Evolutionary conservation across 352 stramenopile species (phyloP), one percentile per base, ranked within the genome.

Genomic region (Globisporangium polare): DNA sequence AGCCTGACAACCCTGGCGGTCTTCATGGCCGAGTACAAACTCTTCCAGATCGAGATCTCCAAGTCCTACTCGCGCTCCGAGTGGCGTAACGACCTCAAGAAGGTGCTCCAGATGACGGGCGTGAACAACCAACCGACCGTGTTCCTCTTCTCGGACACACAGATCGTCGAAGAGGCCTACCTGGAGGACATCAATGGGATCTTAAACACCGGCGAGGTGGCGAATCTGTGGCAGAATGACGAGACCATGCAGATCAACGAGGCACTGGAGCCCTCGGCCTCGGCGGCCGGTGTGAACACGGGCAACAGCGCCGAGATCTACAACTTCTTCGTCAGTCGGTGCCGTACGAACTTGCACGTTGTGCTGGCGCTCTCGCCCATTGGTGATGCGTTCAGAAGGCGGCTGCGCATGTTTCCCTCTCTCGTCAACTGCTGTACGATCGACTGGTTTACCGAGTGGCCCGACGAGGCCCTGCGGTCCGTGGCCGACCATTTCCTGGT

Each of bases 371-470:
- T 98, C 10, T 97, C 85, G 15, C 95, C 95, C 17, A 98, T 98
- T 52, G 90, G 95, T 2, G 91, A 98, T 31, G 90, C 93, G 0
- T 98, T 98, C 66, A 87, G 95, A 2, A 83, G 90, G 9, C 84
- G 95, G 5, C 73, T 98, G 50, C 86, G 95, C 8, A 98, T 98
- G 93, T 98, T 98, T 63, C 95, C 95, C 24, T 97, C 95, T 24
- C 80, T 98, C 2, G 94, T 98, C 4, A 98, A 98, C 67, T 98
- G 95, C 69, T 98, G 94, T 65, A 98, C 95, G 41, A 98, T 98
- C 61, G 95, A 98, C 55, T 98, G 95, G 94, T 98, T 98, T 71
- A 90, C 91, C 0, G 94, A 98, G 57, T 98, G 95, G 95, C 95
- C 95, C 0, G 80, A 96, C 49, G 93, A 98, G 71, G 95, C 95